Evolutionary conservation across 768 basidiomycete species (phyloP), one percentile per base, ranked within the genome.

Genomic region (Leccinellum luteum): DNA sequence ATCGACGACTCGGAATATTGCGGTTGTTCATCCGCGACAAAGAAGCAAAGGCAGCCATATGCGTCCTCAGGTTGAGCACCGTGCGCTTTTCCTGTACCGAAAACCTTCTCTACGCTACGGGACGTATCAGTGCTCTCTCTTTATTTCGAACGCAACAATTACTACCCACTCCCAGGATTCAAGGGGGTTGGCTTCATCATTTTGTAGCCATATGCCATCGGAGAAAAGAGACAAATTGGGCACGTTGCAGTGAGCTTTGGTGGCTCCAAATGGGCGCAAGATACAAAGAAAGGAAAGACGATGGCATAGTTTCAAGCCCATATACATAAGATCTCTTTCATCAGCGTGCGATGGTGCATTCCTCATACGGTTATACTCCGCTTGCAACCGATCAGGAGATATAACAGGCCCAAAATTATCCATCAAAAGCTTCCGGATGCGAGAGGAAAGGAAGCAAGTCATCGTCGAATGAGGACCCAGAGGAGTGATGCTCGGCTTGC

Each of bases 31-130:
- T 76, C 70, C 4, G 73, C 69, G 27, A 82, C 54, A 57, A 74
- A 75, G 55, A 81, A 81, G 63, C 79, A 80, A 31, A 82, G 75
- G 52, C 79, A 82, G 4, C 81, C 81, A 54, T 76, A 79, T 28
- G 80, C 70, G 62, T 82, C 81, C 51, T 76, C 79, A 0, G 65
- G 56, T 6, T 66, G 69, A 8, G 75, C 73, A 2, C 79, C 78
- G 23, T 76, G 69, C 1, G 68, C 72, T 38, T 55, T 59, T n/a
- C 81, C 81, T 0, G 75, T 69, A 15, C 63, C 56, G 32, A 76
- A 66, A 19, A 82, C 74, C n/a, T 71, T 60, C 23, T 76, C 67
- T n/a, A 78, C 50, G 61, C 80, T 80, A 55, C 38, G 34, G 53
- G 54, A 25, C 10, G 3, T 31, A 27, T 66, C 17, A 63, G 4